Conservation (phyloP, 139 green algal species). For the Chlamydomonas sphaeroides region DNA sequence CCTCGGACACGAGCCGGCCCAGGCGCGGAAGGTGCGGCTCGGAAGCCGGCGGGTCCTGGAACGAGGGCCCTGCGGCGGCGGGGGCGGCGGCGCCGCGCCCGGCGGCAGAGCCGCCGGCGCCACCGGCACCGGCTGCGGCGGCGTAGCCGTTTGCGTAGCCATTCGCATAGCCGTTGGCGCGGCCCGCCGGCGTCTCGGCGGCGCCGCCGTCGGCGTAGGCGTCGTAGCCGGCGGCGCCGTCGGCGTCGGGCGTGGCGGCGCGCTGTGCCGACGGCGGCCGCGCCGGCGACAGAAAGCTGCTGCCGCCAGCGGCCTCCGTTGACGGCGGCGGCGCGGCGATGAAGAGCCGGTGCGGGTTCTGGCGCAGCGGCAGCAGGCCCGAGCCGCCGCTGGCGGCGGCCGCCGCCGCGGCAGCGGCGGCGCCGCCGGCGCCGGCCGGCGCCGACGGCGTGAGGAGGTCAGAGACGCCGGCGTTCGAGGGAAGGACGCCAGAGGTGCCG, state of each 20-base stretch:
- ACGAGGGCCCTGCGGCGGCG: background rate
- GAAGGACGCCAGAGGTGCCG: background rate
- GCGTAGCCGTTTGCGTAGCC: background rate
- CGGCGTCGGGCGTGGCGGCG: background rate
- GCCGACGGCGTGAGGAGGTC: slow-evolving; percentile 4
- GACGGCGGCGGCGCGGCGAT: slow-evolving; percentile 75
- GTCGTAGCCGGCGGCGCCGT: background rate
- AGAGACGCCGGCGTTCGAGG: background rate
- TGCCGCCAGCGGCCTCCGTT: slow-evolving; percentile 47
- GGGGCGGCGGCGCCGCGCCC: background rate
- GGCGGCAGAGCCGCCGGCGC: background rate
- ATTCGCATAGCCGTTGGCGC: background rate
- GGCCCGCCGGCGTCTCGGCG: background rate
- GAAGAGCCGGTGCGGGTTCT: slow-evolving; percentile 88
- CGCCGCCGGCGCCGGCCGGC: slow-evolving; percentile 8
- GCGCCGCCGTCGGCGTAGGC: background rate
- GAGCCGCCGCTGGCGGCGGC: background rate
- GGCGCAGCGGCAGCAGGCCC: slow-evolving; percentile 70
- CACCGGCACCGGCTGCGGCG: background rate
- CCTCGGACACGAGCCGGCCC: slow-evolving; percentile 48
- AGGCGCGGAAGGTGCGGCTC: slow-evolving; percentile 46
- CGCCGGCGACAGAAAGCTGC: slow-evolving; percentile 39
- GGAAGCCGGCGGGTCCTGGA: background rate
- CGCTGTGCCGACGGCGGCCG: slow-evolving; percentile 3
- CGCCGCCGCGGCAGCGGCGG: slow-evolving; percentile 3